Percentiles rank a stretch among this genome's conserved stretches.
phyloP scores from a whole-genome alignment of 768 basidiomycete genomes.

The Boletus fagicola region DNA sequence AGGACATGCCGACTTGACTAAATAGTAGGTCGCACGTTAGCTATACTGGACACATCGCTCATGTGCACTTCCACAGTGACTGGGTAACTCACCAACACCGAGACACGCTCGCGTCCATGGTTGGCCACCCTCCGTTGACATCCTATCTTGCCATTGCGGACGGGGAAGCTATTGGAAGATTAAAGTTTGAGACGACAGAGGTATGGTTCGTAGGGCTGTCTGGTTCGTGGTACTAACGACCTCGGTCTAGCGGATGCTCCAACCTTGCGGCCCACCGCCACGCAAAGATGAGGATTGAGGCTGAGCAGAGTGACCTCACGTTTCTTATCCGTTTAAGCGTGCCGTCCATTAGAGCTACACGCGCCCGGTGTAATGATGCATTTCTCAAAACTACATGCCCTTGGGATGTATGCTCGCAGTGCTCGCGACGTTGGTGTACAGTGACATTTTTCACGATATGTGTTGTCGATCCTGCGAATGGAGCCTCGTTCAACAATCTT shows the following conservation, averaged over 20 bases:
- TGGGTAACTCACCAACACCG: constrained; percentile 98
- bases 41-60: not conserved
- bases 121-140: constrained; percentile 82
- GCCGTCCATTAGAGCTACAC: not conserved
- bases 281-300: constrained; percentile 77
- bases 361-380: not conserved
- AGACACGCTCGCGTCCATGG: constrained; percentile 90
- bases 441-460: not conserved
- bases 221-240: constrained; percentile 25
- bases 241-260: constrained; percentile 74
- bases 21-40: constrained; percentile 68
- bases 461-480: constrained; percentile 2
- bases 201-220: constrained; percentile 38
- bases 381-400: not conserved
- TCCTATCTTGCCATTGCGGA: constrained; percentile 93
- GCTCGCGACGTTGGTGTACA: too few relatives aligned
- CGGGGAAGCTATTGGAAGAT: constrained; percentile 85
- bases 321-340: not conserved
- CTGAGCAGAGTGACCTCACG: not conserved
- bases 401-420: not conserved
- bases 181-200: constrained; percentile 95
- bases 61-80: constrained; percentile 55
- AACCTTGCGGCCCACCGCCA: constrained; percentile 91
- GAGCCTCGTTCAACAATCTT: not conserved
- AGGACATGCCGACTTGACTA: constrained; percentile 96